Conservation (phyloP, 202 grass and related monocot genomes). For the Cymbopogon flexuosus region DNA sequence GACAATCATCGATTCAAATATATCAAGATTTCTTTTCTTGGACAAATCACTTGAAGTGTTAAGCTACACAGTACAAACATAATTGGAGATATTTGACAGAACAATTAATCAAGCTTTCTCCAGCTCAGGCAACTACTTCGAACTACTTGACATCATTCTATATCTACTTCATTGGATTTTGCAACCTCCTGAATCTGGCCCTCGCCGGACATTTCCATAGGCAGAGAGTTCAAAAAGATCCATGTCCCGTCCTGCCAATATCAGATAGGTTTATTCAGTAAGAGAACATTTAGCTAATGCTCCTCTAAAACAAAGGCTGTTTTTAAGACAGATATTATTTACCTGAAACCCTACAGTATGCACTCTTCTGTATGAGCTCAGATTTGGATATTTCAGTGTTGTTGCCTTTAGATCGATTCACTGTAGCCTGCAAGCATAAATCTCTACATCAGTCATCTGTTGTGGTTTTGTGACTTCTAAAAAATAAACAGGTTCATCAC, state of each 20-base stretch:
- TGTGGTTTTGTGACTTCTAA: neutral
- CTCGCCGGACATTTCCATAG: slow-evolving; percentile 77
- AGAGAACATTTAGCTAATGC: neutral
- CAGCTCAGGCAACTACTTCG: neutral
- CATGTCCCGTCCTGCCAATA: slow-evolving; percentile 70
- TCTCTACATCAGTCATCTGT: neutral
- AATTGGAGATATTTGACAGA: neutral
- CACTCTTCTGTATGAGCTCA: slow-evolving; percentile 88
- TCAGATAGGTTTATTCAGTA: slow-evolving; percentile 27
- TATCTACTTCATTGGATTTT: slow-evolving; percentile 70
- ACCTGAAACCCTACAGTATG: slow-evolving; percentile 95
- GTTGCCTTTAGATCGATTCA: slow-evolving; percentile 94
- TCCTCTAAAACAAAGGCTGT: neutral
- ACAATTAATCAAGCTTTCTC: slow-evolving; percentile 16
- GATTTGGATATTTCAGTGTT: slow-evolving; percentile 85
- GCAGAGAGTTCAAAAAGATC: slow-evolving; percentile 93
- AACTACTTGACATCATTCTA: slow-evolving; percentile 25
- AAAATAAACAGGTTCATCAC: slow-evolving; percentile 17
- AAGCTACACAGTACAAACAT: slow-evolving; percentile 34
- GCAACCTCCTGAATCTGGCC: slow-evolving; percentile 72
- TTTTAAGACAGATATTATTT: slow-evolving; percentile 14
- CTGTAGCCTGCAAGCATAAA: slow-evolving; percentile 62
- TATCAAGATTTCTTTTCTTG: neutral
- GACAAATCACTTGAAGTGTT: slow-evolving; percentile 30
- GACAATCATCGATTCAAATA: slow-evolving; percentile 5